These are phyloP conservation scores for Linanthus parryae DNA, from an alignment of 148 eudicot species.

Conservation along the genomic window DNA sequence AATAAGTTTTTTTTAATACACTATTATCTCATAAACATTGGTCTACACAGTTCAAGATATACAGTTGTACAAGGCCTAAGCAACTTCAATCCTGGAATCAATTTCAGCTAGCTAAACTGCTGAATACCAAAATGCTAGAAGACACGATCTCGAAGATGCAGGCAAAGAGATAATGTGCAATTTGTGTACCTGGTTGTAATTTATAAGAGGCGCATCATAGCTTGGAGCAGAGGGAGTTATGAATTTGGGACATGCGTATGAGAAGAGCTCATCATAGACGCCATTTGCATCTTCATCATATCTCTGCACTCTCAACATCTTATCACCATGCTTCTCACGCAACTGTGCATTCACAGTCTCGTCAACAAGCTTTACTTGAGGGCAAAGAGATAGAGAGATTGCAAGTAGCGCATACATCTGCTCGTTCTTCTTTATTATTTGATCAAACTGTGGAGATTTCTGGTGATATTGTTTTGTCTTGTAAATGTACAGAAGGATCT, in stretches of 20 bases:
- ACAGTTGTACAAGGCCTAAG: too few relatives aligned
- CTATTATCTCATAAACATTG: too few relatives aligned
- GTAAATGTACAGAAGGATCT: slow-evolving; percentile 76
- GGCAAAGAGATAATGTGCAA: neutral
- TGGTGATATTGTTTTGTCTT: slow-evolving; percentile 92
- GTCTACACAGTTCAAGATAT: too few relatives aligned
- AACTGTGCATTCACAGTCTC: slow-evolving; percentile 88
- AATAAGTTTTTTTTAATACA: too few relatives aligned
- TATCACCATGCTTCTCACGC: slow-evolving; percentile 91
- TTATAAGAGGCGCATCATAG: slow-evolving; percentile 86
- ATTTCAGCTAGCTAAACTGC: too few relatives aligned
- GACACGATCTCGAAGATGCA: too few relatives aligned
- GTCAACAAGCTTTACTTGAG: slow-evolving; percentile 87
- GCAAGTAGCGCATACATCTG: slow-evolving; percentile 99
- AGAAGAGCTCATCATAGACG: slow-evolving; percentile 93
- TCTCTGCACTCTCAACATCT: slow-evolving; percentile 91
- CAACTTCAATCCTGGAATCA: too few relatives aligned
- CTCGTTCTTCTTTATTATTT: slow-evolving; percentile 95
- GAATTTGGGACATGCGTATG: slow-evolving; percentile 97
- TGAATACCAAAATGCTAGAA: too few relatives aligned
- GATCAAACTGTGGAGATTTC: slow-evolving; percentile 95
- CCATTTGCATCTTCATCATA: slow-evolving; percentile 86
- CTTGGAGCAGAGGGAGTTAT: slow-evolving; percentile 95
- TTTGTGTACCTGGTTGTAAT: slow-evolving; percentile 81
- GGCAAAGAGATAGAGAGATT: slow-evolving; percentile 77